Evolutionary conservation across 2,329 filamentous ascomycete genomes (phyloP), one percentile per base, ranked within the genome.

Genomic region (Colletotrichum viniferum): DNA sequence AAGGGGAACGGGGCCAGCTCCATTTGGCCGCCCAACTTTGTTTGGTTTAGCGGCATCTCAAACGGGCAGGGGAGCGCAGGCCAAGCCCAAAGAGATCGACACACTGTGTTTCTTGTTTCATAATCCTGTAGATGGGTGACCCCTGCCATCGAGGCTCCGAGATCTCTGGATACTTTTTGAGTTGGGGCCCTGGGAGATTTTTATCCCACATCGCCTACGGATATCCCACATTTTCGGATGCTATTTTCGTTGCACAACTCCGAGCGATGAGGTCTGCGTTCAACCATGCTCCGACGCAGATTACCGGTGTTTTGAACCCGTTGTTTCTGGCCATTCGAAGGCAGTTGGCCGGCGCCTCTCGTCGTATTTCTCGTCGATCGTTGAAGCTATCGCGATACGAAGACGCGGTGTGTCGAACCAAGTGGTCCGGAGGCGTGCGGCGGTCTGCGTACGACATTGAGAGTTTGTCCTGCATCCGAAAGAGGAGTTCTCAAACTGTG

Each of bases 61-160:
- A 36, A 36, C 9, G 52, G 36, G 61, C 67, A 71, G 24, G 52
- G 61, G 52, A 36, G 8, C 7, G 43, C 24, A 34, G 24, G 56
- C 34, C 62, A 72, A 43, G 73, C n/a, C 43, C 26, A 55, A 56
- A 24, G n/a, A 8, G 69, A 67, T 75, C 62, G 69, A 67, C 73
- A 56, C 38, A 38, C 9, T 68, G 73, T 56, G 48, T 52, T 68
- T 21, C 58, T 75, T 21, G 69, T 75, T 75, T 73, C 63, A 75
- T 21, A 68, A 60, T 68, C 73, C 73, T 58, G 69, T 58, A n/a
- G n/a, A 66, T 8, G 56, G 38, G 60, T 34, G 16, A 26, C 38
- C 32, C 68, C 62, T 56, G 21, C 38, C 56, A 58, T 16, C 18
- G 21, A 55, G 24, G 26, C 12, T 60, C 24, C 26, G 14, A 60